Evolutionary conservation across 306 rosid genomes (phyloP), one percentile per base, ranked within the genome.

Genomic region (Begonia peltatifolia): DNA sequence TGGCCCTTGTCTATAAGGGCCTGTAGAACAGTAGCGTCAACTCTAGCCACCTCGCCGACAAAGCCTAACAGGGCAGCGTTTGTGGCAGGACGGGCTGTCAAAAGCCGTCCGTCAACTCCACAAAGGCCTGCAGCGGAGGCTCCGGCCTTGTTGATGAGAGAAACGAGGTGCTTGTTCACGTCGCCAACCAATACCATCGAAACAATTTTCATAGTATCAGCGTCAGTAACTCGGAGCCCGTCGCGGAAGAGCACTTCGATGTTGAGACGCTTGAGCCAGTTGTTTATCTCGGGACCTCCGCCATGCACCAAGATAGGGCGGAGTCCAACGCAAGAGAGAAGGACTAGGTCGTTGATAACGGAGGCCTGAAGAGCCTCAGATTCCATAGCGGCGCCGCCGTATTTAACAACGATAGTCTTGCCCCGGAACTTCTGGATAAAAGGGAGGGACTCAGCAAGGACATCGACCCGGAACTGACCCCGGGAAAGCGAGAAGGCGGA

Each of bases 341-440:
- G 94, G 44, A 89, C 97, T 56, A 89, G 95, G 67, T 85, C 95
- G 66, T 86, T 89, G 60, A 89, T 84, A 42, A 89, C 95, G 12
- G 84, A 80, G 41, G 90, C 89, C 60, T 85, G 95, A 13, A 89
- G 97, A 22, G 49, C 63, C 56, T 65, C 67, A 20, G 95, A 80
- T 48, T 89, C 85, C 97, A 89, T 89, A 56, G 97, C 95, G 42
- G 97, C 95, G 63, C 94, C 97, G 0, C 97, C 95, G 48, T 89
- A 89, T 69, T 85, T 89, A 56, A 89, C 95, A 0, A 85, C 95
- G 47, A 85, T 78, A n/a, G 87, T 89, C 41, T 89, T 89, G 58
- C 97, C 97, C 0, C 95, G 66, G 59, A 89, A 89, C 58, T 85
- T 89, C 63, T 85, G 97, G 56, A 89, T 89, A 79, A 89, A 89